Base-by-base conservation (phyloP, 257 asterid genomes). In the Penstemon barbatus region DNA sequence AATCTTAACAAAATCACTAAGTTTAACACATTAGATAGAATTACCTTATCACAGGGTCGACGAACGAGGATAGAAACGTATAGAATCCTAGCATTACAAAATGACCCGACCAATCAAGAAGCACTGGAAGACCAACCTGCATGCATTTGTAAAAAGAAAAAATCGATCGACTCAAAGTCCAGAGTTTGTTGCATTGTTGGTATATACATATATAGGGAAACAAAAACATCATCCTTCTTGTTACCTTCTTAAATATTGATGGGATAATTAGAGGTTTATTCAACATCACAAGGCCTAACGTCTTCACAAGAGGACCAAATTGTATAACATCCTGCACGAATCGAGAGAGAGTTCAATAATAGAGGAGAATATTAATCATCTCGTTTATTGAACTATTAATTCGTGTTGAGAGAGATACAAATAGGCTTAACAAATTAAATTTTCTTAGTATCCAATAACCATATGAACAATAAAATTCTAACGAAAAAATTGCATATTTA, bases 261-360 rank as follows among this genome's bases (percentile, higher is more conserved):
- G 96, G 98, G 61, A 93, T 55, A 40, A 93, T 73, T 48, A 80
- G 88, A 61, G 98, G 98, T 68, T 58, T 83, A 25, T 84, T 74
- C 69, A 88, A 75, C 96, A 85, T 82, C 71, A 93, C 95, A 37
- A 81, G 84, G 81, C 97, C 97, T 65, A 93, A 72, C 40, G 95
- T 93, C 83, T 87, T 90, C 42, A 87, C 92, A 60, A 93, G 92
- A 38, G 98, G 98, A 45, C 89, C 97, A 73, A 93, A 93, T 78
- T 90, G 98, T 72, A 93, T 81, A 45, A 93, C 98, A 75, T 93
- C 98, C 98, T 92, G 84, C 60, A 75, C 63, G 44, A 37, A 45
- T 54, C 59, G 15, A 38, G 44, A 67, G 52, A 57, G 5, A 15
- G 33, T 25, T 25, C 33, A 25, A 25, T 25, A 25, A 25, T 25